Evolutionary conservation across 306 rosid genomes (phyloP), one percentile per base, ranked within the genome.

Genomic region (Erythrophleum fordii): DNA sequence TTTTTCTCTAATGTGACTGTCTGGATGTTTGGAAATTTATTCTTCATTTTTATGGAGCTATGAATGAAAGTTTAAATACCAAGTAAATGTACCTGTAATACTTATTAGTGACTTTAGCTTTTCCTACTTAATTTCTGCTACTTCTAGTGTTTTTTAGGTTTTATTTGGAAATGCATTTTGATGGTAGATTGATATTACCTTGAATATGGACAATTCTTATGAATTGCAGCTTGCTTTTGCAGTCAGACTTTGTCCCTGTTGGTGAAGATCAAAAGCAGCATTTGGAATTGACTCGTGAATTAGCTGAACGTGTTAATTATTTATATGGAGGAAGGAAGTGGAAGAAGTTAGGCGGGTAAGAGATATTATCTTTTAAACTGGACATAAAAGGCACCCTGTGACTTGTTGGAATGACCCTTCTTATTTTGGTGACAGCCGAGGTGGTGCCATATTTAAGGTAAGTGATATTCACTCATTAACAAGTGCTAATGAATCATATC

Each of bases 221-320:
- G 61, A 76, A 79, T 66, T 70, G 71, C 67, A 80, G 83, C 82
- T 82, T 89, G 83, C 82, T 56, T 87, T 72, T 90, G 87, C 91
- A 95, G 99, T 85, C 98, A 62, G 99, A 95, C 85, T 83, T 88
- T 79, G 98, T 93, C 59, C 99, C 99, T 8, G 99, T 95, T 45
- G 99, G 99, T 22, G 99, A 95, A 89, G 99, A 95, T 86, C 99
- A 95, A 86, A 91, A 93, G 87, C 99, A 95, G 88, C 99, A 95
- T 82, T 86, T 95, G 83, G 99, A 95, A 90, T 81, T 95, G 91
- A 90, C 98, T 41, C 96, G 98, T 77, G 92, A 95, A 86, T 68
- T 95, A 75, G 99, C 99, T 69, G 96, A 88, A 70, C 94, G 99
- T 70, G 92, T 93, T 82, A 95, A 95, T 84, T 53, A 89, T 77